Conservation (phyloP, 1,139 yeast species). For the Wickerhamomyces sp. region DNA sequence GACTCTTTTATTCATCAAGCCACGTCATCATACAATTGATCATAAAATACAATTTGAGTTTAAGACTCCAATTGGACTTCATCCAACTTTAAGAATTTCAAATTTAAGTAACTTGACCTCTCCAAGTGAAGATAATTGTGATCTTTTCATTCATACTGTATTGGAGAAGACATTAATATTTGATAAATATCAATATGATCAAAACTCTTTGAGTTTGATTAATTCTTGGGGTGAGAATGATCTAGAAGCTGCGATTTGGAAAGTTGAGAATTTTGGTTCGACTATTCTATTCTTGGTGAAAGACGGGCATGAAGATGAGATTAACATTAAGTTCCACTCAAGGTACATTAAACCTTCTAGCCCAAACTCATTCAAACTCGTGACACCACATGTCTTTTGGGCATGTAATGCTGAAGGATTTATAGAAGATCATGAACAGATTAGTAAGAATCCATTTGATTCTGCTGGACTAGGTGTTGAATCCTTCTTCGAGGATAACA, state of each 20-base stretch:
- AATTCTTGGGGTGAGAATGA: constrained; percentile 32
- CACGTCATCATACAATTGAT: constrained; percentile 14
- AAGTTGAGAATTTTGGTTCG: constrained; percentile 38
- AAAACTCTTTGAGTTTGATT: constrained; percentile 20
- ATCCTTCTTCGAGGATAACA: constrained; percentile 38
- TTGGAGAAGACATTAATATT: constrained; percentile 30
- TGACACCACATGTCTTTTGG: constrained; percentile 40
- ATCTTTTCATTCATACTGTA: constrained; percentile 25
- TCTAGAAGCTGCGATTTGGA: constrained; percentile 43
- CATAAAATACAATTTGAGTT: constrained; percentile 16
- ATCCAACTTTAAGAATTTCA: constrained; percentile 31
- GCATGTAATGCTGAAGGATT: constrained; percentile 37
- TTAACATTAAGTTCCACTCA: constrained; percentile 40
- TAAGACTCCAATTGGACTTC: constrained; percentile 39
- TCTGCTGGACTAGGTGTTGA: constrained; percentile 34
- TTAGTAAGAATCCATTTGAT: constrained; percentile 32
- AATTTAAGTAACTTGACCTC: constrained; percentile 6
- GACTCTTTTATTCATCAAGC: constrained; percentile 19
- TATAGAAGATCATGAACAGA: constrained; percentile 20
- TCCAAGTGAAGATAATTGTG: constrained; percentile 26
- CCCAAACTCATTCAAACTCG: constrained; percentile 25
- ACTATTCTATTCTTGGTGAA: constrained; percentile 32
- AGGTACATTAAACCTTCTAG: constrained; percentile 40
- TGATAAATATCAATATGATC: constrained; percentile 34
- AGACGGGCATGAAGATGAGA: constrained; percentile 18